A percentile compares a stretch with the other conserved stretches of the same genome.
phyloP scores from a whole-genome alignment of 805 yeast genomes.

The Metschnikowia matae region DNA sequence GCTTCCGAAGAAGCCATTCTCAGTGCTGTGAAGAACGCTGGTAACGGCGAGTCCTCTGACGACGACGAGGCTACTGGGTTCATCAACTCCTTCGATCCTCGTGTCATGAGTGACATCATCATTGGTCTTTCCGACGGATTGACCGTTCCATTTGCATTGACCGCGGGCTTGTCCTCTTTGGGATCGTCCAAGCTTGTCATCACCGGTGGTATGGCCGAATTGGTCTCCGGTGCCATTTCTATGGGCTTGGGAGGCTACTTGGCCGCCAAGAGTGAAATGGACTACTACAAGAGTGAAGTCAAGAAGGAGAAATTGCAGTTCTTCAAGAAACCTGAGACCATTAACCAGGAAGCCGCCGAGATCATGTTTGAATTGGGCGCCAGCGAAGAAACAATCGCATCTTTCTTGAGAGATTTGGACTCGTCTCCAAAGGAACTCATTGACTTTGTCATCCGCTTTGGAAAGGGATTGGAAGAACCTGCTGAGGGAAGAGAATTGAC shows the following conservation, averaged over 20 bases:
- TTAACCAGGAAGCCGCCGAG: constrained; percentile 78
- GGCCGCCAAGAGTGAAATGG: constrained; percentile 88
- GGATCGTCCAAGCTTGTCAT: constrained; percentile 89
- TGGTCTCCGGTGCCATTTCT: constrained; percentile 93
- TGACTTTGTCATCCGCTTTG: constrained; percentile 82
- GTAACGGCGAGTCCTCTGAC: constrained; percentile 20
- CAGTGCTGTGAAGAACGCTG: constrained; percentile 26
- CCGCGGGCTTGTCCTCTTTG: constrained; percentile 89
- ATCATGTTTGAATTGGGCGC: constrained; percentile 72
- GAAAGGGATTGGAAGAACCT: constrained; percentile 93
- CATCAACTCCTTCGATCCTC: constrained; percentile 68
- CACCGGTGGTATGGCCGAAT: constrained; percentile 97
- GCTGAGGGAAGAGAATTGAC: constrained; percentile 86
- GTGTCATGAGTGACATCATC: constrained; percentile 89
- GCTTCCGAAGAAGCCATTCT: constrained; percentile 36
- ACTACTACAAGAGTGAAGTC: constrained; percentile 69
- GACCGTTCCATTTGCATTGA: constrained; percentile 97
- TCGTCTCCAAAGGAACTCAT: constrained; percentile 73
- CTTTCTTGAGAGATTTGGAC: constrained; percentile 75
- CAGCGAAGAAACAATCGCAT: constrained; percentile 65
- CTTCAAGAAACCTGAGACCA: constrained; percentile 57
- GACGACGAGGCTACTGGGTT: constrained; percentile 25
- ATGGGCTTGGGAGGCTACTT: constrained; percentile 97
- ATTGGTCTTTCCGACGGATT: constrained; percentile 94
- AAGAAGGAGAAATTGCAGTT: constrained; percentile 64